phyloP scores from a whole-genome alignment of 192 early-diverging fungal genomes.

The Coemansia sp. region DNA sequence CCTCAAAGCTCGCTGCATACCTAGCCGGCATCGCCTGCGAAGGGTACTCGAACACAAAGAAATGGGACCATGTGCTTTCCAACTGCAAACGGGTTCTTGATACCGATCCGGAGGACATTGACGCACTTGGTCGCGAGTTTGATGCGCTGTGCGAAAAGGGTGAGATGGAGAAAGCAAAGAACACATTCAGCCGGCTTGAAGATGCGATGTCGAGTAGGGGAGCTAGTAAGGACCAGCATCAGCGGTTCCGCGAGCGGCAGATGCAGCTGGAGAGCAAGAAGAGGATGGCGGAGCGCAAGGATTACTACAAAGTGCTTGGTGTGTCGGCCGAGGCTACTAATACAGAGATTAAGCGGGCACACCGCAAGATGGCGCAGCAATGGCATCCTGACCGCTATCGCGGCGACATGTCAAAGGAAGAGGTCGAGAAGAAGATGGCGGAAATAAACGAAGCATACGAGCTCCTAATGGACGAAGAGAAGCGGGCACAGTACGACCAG shows the following conservation, averaged over 20 bases:
- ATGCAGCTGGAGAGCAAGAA: constrained; percentile 55
- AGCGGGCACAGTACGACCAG: constrained; percentile 67
- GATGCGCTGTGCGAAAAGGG: constrained; percentile 67
- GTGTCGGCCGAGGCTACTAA: constrained; percentile 71
- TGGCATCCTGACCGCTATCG: constrained; percentile 83
- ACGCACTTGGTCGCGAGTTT: constrained; percentile 71
- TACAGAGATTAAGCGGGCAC: constrained; percentile 90
- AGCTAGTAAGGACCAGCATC: constrained; percentile 53
- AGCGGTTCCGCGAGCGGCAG: constrained; percentile 49
- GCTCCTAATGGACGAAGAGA: constrained; percentile 71
- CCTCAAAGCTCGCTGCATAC: constrained; percentile 38
- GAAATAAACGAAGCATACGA: constrained; percentile 93
- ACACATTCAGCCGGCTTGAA: constrained; percentile 71
- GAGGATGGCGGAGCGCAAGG: constrained; percentile 57
- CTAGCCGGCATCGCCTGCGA: constrained; percentile 47
- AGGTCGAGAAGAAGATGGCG: constrained; percentile 86
- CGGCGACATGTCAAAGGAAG: constrained; percentile 74
- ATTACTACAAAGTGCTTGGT: constrained; percentile 96
- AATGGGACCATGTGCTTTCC: constrained; percentile 56
- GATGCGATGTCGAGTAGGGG: constrained; percentile 41
- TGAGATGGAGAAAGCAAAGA: constrained; percentile 77
- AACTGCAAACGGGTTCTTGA: constrained; percentile 73
- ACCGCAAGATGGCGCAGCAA: constrained; percentile 81
- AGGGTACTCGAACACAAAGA: constrained; percentile 50
- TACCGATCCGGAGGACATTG: constrained; percentile 68